phyloP scores from a whole-genome alignment of 305 asterid genomes.

The Rubia balearica region DNA sequence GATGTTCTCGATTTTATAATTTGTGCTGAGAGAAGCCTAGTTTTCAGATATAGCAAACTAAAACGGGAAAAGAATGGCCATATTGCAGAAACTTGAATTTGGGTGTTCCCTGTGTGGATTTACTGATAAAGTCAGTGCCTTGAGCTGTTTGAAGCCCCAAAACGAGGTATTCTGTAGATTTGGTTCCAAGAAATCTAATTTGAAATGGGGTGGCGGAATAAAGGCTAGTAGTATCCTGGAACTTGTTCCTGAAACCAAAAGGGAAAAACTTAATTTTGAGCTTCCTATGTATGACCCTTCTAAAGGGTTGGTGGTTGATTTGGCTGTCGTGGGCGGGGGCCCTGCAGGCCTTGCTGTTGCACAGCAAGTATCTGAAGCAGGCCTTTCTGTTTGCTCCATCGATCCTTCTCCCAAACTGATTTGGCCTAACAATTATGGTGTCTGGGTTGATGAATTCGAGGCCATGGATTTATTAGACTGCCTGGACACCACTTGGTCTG shows the following conservation, averaged over 20 bases:
- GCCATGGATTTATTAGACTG: slow-evolving; percentile 97
- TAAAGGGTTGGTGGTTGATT: slow-evolving; percentile 57
- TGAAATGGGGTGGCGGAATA: slow-evolving; percentile 27
- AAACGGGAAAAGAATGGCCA: slow-evolving; percentile 41
- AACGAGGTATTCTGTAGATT: slow-evolving; percentile 30
- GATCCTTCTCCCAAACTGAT: slow-evolving; percentile 86
- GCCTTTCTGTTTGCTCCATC: slow-evolving; percentile 83
- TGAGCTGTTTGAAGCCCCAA: slow-evolving; percentile 46
- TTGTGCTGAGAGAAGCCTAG: slow-evolving; percentile 3
- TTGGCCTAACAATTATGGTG: slow-evolving; percentile 98
- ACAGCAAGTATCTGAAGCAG: slow-evolving; percentile 94
- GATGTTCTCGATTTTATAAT: neutral
- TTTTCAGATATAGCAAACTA: slow-evolving; percentile 16
- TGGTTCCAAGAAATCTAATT: slow-evolving; percentile 35
- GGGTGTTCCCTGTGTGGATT: slow-evolving; percentile 54
- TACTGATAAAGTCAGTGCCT: slow-evolving; percentile 42
- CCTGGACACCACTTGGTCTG: slow-evolving; percentile 87
- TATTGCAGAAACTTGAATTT: slow-evolving; percentile 66
- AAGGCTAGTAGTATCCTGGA: slow-evolving; percentile 64
- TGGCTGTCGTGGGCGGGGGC: slow-evolving; percentile 96
- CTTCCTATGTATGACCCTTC: slow-evolving; percentile 82
- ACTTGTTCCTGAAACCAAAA: slow-evolving; percentile 87
- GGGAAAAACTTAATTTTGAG: slow-evolving; percentile 88
- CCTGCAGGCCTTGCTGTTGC: slow-evolving; percentile 98
- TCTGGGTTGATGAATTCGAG: slow-evolving; percentile 98